A percentile compares a stretch with the other conserved stretches of the same genome.
These are phyloP conservation scores for Alternaria longipes DNA, from an alignment of 2,329 filamentous ascomycete species.

Conservation along the genomic window DNA sequence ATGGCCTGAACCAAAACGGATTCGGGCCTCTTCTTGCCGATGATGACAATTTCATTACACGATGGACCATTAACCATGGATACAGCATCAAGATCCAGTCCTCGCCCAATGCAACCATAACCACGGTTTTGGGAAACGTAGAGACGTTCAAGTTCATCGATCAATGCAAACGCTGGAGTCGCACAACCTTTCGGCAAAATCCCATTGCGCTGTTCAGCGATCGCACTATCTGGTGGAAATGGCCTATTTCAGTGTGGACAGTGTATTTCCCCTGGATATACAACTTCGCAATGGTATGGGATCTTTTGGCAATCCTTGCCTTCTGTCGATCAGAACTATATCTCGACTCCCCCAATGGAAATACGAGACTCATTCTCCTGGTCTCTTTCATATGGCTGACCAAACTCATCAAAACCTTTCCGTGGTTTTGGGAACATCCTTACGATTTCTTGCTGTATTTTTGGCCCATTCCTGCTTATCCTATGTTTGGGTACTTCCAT, in stretches of 20 bases:
- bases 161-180: slow-evolving; percentile 40
- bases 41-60: slow-evolving; percentile 60
- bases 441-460: slow-evolving; percentile 33
- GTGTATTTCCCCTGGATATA: slow-evolving; percentile 39
- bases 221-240: slow-evolving; percentile 35
- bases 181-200: slow-evolving; percentile 37
- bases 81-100: slow-evolving; percentile 65
- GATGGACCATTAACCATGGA: slow-evolving; percentile 58
- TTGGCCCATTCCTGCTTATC: slow-evolving; percentile 24
- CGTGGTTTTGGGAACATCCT: slow-evolving; percentile 33
- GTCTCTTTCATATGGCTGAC: slow-evolving; percentile 26
- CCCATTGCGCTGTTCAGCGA: slow-evolving; percentile 31
- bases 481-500: slow-evolving; percentile 30
- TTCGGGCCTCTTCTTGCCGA: slow-evolving; percentile 37
- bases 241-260: slow-evolving; percentile 34
- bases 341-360: slow-evolving; percentile 6
- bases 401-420: slow-evolving; percentile 34
- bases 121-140: slow-evolving; percentile 55
- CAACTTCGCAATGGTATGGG: slow-evolving; percentile 37
- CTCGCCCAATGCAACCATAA: slow-evolving; percentile 57
- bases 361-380: slow-evolving; percentile 4
- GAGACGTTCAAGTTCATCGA: slow-evolving; percentile 25
- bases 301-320: slow-evolving; percentile 18
- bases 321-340: slow-evolving; percentile 21
- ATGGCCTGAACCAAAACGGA: slow-evolving; percentile 1